Conservation (phyloP, 2,329 filamentous ascomycete genomes). For the Lasiodiplodia gonubiensis region DNA sequence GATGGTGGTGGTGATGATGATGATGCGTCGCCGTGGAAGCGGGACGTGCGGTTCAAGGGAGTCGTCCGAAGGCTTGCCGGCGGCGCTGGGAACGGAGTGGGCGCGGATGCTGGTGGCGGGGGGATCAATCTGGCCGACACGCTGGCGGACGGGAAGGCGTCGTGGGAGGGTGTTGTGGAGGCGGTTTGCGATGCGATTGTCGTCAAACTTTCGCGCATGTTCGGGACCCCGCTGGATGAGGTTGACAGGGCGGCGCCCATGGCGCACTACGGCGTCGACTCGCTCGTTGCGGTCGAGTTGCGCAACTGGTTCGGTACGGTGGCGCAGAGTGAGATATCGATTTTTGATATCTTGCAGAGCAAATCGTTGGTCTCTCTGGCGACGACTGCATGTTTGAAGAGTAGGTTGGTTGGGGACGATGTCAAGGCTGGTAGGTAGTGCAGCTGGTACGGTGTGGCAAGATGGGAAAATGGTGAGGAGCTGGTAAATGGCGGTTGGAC, state of each 20-base stretch:
- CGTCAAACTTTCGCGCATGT: background rate
- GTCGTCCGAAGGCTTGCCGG: too few relatives aligned
- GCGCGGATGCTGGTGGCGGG: background rate
- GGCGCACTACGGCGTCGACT: slow-evolving; percentile 34
- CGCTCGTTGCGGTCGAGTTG: slow-evolving; percentile 36
- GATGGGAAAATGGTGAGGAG: too few relatives aligned
- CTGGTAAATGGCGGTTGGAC: too few relatives aligned
- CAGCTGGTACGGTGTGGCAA: too few relatives aligned
- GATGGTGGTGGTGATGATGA: background rate
- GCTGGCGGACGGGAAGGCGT: background rate
- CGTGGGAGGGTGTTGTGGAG: background rate
- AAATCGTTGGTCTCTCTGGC: background rate
- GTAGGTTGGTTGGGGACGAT: too few relatives aligned
- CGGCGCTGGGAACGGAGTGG: too few relatives aligned
- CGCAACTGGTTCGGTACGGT: slow-evolving; percentile 35
- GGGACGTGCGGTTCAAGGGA: background rate
- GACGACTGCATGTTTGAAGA: too few relatives aligned
- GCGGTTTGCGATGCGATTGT: background rate
- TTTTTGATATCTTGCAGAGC: slow-evolving; percentile 30
- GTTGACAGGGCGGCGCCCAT: slow-evolving; percentile 13
- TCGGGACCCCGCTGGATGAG: slow-evolving; percentile 10
- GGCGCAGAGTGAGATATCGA: slow-evolving; percentile 31
- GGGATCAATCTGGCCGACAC: background rate
- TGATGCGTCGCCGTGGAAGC: background rate
- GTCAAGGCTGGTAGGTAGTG: rapidly evolving